Base-by-base conservation (phyloP, 2,329 filamentous ascomycete genomes). In the Botrytis pseudocinerea region DNA sequence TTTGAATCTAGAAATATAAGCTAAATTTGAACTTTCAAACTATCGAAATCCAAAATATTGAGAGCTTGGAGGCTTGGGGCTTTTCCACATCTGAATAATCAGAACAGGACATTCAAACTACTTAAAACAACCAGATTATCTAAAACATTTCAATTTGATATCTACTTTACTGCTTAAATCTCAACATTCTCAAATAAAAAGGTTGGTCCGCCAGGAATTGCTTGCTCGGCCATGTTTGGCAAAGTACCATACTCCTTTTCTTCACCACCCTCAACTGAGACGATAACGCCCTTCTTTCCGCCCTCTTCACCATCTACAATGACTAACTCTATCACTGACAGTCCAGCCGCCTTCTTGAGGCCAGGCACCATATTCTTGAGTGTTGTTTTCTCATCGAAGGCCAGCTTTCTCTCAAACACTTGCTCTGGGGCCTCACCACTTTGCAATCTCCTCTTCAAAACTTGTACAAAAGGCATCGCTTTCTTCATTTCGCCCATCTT, bases 391-490 rank as follows among this genome's bases (percentile, higher is more conserved):
- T 99, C 96, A 79, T 98, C 91, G 82, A 98, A 99, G 1, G 89
- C 87, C 75, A 99, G 86, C 83, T 95, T 93, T 77, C 94, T 88
- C 80, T 95, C 90, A 80, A 98, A 91, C 16, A 98, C 93, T 2
- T 84, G 86, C 38, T 88, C 85, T 2, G 89, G 84, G 22, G 86
- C 84, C 83, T 95, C 90, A 75, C 93, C 92, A 68, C 87, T 86
- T 73, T 94, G 86, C 72, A 99, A 88, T 70, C 93, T 90, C 82
- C 89, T 93, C 91, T 98, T 98, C 74, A 98, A 85, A 10, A 82
- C 84, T 84, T 98, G 95, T 68, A 98, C 91, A 80, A 98, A 98
- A 0, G 96, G 96, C 95, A 98, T 98, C 3, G 94, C 95, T 85
- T 97, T 96, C 89, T 98, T 99, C 88, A 94, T 94, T 84, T 97